Evolutionary conservation across 176 grass and related monocot species (phyloP).

Genomic region (Cenchrus americanus): DNA sequence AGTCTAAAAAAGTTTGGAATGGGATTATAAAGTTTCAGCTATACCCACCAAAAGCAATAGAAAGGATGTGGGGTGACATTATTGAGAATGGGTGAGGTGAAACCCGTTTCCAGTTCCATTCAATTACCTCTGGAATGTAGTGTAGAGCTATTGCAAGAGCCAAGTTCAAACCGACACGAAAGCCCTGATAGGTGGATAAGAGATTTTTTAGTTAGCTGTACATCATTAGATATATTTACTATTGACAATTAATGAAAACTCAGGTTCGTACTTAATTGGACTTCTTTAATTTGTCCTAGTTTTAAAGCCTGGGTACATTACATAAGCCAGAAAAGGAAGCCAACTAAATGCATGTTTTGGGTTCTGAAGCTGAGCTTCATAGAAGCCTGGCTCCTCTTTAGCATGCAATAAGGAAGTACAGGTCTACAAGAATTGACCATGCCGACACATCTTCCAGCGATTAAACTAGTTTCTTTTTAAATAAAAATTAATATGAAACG

Average conservation of each 20-base stretch:
- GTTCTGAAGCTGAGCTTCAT: background rate
- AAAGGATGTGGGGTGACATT: background rate
- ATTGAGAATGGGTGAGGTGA: background rate
- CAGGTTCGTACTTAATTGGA: background rate
- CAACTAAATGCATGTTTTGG: background rate
- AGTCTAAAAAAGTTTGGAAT: background rate
- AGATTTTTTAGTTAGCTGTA: background rate
- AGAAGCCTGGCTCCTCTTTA: background rate
- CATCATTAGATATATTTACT: background rate
- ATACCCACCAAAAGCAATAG: background rate
- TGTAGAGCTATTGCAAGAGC: constrained; percentile 95
- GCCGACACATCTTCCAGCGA: background rate
- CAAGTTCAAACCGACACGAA: constrained; percentile 88
- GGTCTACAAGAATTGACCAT: too few species aligned
- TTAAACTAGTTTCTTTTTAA: background rate
- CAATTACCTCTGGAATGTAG: constrained; percentile 91
- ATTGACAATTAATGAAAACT: background rate
- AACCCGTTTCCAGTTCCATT: background rate
- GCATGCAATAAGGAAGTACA: background rate
- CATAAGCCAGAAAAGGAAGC: background rate
- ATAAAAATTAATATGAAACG: background rate
- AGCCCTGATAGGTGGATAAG: constrained; percentile 58
- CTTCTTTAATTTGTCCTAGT: background rate
- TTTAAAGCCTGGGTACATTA: background rate
- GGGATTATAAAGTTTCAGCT: constrained; percentile 1